Base-by-base conservation (phyloP, 129 eudicot genomes). In the Escallonia rubra region DNA sequence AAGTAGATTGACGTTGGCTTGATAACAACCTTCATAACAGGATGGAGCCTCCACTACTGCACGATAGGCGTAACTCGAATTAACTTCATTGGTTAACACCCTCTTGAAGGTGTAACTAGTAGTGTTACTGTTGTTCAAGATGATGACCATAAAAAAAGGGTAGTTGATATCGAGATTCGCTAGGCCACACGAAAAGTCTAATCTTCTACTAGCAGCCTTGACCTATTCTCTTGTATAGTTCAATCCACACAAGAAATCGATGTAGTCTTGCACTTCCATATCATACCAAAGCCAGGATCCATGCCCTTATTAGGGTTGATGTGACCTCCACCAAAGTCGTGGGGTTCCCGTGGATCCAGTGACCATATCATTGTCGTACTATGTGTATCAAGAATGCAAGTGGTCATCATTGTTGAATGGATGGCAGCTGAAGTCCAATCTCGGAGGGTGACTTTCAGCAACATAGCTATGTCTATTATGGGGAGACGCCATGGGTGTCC, bases 71-170 rank as follows among this genome's bases (percentile, higher is more conserved):
- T 64, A 57, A 43, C 74, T 70, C 11, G 75, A 57, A 6, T 63
- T 64, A 67, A 68, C 83, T 8, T 70, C 76, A 45, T 81, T 77
- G 2, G 76, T 76, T 50, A 81, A 59, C 68, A 64, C 79, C 61
- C 86, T 68, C 10, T 81, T 66, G 70, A 75, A 74, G 16, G 84
- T 68, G 72, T 43, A 60, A 43, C 57, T 34, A 3, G 79, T 78
- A 6, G 79, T 83, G 43, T 83, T 83, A 3, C 84, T 79, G 9
- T 79, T 79, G 69, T 83, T 83, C 10, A 83, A 65, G 14, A 79
- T 61, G 58, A 78, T 23, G 34, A 23, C 55, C 6, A 78, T 78
- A 57, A 82, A 82, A 3, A 81, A 82, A 16, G 83, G 87, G 80
- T 82, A 82, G 34, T 23, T 23, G 34, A 23, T 23, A 23, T 23